phyloP scores from a whole-genome alignment of 1,139 yeast genomes.

The Scheffersomyces insectosa region DNA sequence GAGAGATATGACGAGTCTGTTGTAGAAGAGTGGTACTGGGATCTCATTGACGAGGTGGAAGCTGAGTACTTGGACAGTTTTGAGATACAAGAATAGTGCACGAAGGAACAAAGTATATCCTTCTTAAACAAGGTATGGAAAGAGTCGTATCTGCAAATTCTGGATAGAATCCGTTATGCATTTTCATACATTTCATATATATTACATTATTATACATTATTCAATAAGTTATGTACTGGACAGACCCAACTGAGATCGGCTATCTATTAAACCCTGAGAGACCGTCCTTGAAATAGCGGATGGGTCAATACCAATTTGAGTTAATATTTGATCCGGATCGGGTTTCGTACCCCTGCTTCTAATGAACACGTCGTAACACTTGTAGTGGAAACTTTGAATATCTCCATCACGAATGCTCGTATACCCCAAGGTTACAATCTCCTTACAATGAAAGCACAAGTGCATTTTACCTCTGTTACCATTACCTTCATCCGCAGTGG shows the following conservation, averaged over 20 bases:
- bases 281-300: no score
- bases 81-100: constrained; percentile 20
- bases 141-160: no score
- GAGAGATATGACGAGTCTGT: constrained; percentile 68
- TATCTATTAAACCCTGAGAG: no score
- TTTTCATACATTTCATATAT: not conserved
- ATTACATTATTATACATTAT: not conserved
- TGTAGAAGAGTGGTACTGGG: constrained; percentile 83
- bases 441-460: constrained; percentile 55
- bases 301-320: no score
- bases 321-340: not conserved
- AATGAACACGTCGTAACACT: constrained; percentile 45
- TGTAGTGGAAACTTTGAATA: constrained; percentile 45
- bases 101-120: not conserved
- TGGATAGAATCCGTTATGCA: no score
- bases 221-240: no score
- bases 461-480: constrained; percentile 42
- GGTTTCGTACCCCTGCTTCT: constrained; percentile 6
- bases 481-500: constrained; percentile 12
- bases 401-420: constrained; percentile 28
- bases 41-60: constrained; percentile 82
- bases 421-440: constrained; percentile 56
- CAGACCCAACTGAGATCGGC: no score
- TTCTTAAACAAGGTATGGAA: no score
- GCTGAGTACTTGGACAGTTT: constrained; percentile 57